Conservation (phyloP, 768 basidiomycete genomes). For the Lentinula boryana region DNA sequence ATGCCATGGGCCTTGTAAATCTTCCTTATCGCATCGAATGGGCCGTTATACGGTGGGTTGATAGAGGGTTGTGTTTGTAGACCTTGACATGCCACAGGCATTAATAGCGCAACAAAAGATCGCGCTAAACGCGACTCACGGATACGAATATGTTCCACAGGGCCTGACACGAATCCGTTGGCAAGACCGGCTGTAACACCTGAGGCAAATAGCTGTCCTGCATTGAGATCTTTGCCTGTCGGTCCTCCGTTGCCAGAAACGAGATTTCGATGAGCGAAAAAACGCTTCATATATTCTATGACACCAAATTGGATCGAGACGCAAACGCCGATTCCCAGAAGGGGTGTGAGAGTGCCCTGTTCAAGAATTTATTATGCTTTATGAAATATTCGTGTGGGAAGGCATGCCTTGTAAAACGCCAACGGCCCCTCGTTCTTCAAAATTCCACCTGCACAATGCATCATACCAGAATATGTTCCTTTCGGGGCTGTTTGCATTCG, state of each 20-base stretch:
- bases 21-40: slow-evolving; percentile 83
- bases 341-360: slow-evolving; percentile 85
- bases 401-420: slow-evolving; percentile 86
- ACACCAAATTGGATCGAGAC: slow-evolving; percentile 96
- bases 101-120: slow-evolving; percentile 3
- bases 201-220: slow-evolving; percentile 62
- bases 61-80: slow-evolving; percentile 85
- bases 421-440: slow-evolving; percentile 87
- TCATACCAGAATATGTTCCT: slow-evolving; percentile 84
- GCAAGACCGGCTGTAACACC: slow-evolving; percentile 86
- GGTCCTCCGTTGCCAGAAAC: slow-evolving; percentile 54
- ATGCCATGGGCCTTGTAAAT: slow-evolving; percentile 74
- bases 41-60: slow-evolving; percentile 75
- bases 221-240: slow-evolving; percentile 54
- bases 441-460: slow-evolving; percentile 87
- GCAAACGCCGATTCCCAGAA: slow-evolving; percentile 89
- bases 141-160: slow-evolving; percentile 97
- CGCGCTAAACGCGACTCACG: slow-evolving; percentile 40
- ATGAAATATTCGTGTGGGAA: background rate
- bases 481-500: slow-evolving; percentile 92
- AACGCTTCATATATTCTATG: slow-evolving; percentile 79
- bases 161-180: slow-evolving; percentile 90
- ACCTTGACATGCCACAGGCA: slow-evolving; percentile 39
- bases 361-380: background rate
- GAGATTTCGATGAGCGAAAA: slow-evolving; percentile 62